A percentile compares a stretch with the other conserved stretches of the same genome.
Evolutionary conservation across 441 rosid genomes (phyloP).

Genomic region (Cnidoscolus chayamansa): DNA sequence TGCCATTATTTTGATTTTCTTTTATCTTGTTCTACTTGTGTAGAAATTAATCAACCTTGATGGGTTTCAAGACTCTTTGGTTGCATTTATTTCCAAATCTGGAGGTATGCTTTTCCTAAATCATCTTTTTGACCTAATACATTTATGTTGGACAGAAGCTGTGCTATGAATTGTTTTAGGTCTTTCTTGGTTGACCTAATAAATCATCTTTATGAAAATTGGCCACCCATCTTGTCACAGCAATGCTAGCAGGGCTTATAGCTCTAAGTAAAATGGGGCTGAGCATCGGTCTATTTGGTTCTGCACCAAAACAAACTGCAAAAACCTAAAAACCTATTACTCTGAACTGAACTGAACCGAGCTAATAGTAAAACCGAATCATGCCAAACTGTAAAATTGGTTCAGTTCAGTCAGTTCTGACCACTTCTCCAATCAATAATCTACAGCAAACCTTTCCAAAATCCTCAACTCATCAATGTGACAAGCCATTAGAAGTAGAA

Average conservation of each 20-base stretch:
- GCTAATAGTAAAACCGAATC: too few relatives aligned
- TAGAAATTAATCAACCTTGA: constrained; percentile 41
- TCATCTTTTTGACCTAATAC: constrained; percentile 16
- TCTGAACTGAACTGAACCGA: too few relatives aligned
- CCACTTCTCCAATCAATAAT: too few relatives aligned
- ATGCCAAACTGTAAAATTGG: too few relatives aligned
- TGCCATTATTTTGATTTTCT: neutral
- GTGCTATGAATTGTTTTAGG: neutral
- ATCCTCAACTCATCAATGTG: too few relatives aligned
- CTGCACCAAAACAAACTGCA: too few relatives aligned
- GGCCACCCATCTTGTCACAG: neutral
- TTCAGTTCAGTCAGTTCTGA: too few relatives aligned
- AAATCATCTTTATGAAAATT: neutral
- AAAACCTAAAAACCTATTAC: too few relatives aligned
- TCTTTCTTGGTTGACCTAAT: neutral
- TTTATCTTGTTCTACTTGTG: constrained; percentile 21
- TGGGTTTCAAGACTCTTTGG: constrained; percentile 35
- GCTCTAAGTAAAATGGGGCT: too few relatives aligned
- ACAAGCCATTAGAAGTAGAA: too few relatives aligned
- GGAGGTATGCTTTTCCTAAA: constrained; percentile 46
- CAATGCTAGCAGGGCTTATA: neutral
- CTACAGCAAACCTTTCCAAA: too few relatives aligned
- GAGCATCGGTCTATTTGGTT: too few relatives aligned
- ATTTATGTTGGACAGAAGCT: neutral
- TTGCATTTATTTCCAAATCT: constrained; percentile 26